Evolutionary conservation across 768 basidiomycete species (phyloP).

Genomic region (Hygrocybe coccinea): DNA sequence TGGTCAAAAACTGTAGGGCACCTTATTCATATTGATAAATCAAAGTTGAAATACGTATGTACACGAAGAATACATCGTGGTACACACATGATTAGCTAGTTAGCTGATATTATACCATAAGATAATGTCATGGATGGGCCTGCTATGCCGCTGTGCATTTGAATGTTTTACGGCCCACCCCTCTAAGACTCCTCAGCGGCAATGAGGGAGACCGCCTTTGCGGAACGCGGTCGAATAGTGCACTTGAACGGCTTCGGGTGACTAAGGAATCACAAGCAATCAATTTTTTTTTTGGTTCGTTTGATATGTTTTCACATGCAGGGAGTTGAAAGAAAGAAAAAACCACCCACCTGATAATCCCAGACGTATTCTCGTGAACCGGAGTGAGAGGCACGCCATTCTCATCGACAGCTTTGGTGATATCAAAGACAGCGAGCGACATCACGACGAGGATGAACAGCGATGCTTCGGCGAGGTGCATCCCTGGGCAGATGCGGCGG

Average conservation of each 20-base stretch:
- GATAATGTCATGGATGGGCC: too few relatives aligned
- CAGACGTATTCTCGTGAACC: conserved; percentile 51
- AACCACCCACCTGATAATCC: conserved; percentile 52
- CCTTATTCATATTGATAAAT: too few relatives aligned
- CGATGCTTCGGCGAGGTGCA: conserved; percentile 51
- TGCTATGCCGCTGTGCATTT: too few relatives aligned
- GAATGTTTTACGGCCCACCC: too few relatives aligned
- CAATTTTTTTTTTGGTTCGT: too few relatives aligned
- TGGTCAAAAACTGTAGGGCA: too few relatives aligned
- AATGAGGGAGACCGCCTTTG: conserved; percentile 50
- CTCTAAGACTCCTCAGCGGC: neutral
- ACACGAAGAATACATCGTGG: too few relatives aligned
- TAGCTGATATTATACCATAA: too few relatives aligned
- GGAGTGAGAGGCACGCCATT: conserved; percentile 46
- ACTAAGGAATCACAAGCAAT: too few relatives aligned
- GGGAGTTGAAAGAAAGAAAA: neutral
- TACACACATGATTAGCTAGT: too few relatives aligned
- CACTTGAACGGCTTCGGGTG: conserved; percentile 63
- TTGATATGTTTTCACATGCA: too few relatives aligned
- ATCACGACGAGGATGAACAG: conserved; percentile 49
- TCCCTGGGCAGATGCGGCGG: conserved; percentile 43
- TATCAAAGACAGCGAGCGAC: conserved; percentile 48
- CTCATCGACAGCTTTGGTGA: conserved; percentile 40
- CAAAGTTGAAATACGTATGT: too few relatives aligned
- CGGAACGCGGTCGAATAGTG: conserved; percentile 52